Conservation (phyloP, 345 rosid genomes). For the Populus davidiana region DNA sequence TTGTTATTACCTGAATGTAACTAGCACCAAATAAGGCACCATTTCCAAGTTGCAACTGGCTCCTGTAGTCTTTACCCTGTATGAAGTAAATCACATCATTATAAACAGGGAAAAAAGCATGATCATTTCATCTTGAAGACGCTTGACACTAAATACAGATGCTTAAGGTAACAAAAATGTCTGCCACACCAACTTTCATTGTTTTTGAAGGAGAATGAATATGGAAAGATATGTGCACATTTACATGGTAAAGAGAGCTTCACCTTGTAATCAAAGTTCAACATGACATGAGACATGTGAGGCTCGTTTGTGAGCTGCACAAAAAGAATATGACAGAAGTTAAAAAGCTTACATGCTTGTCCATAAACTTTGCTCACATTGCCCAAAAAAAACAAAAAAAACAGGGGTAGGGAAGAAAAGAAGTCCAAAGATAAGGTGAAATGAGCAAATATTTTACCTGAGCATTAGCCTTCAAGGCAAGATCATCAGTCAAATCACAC, state of each 20-base stretch:
- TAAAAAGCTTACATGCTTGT: not conserved
- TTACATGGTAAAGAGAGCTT: not conserved
- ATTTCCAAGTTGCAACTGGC: constrained; percentile 81
- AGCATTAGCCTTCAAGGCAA: constrained; percentile 78
- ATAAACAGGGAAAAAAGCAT: not conserved
- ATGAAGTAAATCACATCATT: not conserved
- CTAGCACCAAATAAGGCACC: constrained; percentile 84
- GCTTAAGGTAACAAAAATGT: not conserved
- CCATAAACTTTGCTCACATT: not conserved
- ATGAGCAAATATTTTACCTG: constrained; percentile 43
- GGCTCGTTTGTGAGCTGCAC: constrained; percentile 74
- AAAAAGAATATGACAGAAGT: constrained; percentile 22
- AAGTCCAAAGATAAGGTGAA: constrained; percentile 4
- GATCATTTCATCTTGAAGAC: not conserved
- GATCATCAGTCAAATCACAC: constrained; percentile 76
- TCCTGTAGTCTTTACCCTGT: constrained; percentile 81
- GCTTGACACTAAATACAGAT: not conserved
- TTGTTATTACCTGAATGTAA: constrained; percentile 70
- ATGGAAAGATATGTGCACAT: not conserved
- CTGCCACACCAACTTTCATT: not conserved
- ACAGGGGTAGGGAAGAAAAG: not conserved
- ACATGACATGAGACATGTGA: constrained; percentile 82
- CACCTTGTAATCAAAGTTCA: constrained; percentile 95
- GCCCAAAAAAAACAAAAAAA: not conserved
- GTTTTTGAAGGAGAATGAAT: not conserved